A percentile compares a stretch with the other conserved stretches of the same genome.
Conservation (phyloP, 345 rosid species). For the Syzygium aqueum region DNA sequence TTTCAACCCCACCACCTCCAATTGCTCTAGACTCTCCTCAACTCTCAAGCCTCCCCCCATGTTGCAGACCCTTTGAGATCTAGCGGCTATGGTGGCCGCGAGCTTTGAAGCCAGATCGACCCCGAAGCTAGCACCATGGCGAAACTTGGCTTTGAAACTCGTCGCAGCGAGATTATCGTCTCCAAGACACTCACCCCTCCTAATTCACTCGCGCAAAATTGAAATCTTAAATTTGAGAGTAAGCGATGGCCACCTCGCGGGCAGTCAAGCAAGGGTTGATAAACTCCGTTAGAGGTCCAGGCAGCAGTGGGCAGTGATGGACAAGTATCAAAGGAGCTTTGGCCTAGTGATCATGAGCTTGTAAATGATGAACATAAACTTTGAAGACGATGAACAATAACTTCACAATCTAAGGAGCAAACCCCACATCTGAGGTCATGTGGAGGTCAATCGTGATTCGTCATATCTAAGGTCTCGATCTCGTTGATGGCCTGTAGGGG, state of each 20-base stretch:
- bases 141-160: background rate
- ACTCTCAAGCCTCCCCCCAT: slow-evolving; percentile 58
- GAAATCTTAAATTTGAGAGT: too few species aligned
- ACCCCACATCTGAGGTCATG: background rate
- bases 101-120: background rate
- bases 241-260: background rate
- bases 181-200: background rate
- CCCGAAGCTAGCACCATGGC: background rate
- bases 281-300: background rate
- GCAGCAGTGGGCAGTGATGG: background rate
- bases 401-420: background rate
- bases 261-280: background rate
- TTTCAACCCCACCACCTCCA: slow-evolving; percentile 47
- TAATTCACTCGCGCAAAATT: background rate
- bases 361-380: background rate
- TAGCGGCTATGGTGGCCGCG: background rate
- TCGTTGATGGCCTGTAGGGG: background rate
- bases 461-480: background rate
- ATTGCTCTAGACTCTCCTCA: slow-evolving; percentile 48
- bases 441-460: background rate
- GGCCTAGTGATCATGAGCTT: background rate
- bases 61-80: slow-evolving; percentile 64
- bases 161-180: background rate
- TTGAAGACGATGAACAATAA: background rate
- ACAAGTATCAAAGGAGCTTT: background rate